These are phyloP conservation scores for Bipolaris cookei DNA, from an alignment of 2,329 filamentous ascomycete genomes.

Conservation along the genomic window DNA sequence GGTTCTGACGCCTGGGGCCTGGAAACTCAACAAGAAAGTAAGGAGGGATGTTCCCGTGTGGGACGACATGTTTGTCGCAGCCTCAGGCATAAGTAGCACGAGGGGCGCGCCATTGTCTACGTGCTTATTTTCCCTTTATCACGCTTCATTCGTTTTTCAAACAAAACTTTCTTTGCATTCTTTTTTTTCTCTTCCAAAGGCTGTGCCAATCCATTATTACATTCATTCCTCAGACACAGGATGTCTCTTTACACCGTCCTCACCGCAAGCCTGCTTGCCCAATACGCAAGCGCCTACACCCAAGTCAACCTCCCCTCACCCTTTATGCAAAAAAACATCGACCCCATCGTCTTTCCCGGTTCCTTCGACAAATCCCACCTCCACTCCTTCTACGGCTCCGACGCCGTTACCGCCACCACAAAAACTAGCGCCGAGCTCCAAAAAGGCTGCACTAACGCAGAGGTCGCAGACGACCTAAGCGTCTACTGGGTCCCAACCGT, in stretches of 20 bases:
- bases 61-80: not conserved
- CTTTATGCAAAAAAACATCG: constrained; percentile 56
- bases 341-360: constrained; percentile 54
- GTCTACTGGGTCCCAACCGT: constrained; percentile 57
- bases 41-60: constrained; percentile 3
- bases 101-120: not conserved
- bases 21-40: not conserved
- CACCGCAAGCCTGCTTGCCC: constrained; percentile 34
- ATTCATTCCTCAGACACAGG: constrained; percentile 33
- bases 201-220: constrained; percentile 16
- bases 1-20: constrained; percentile 11
- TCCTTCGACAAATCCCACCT: constrained; percentile 51
- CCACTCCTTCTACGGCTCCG: constrained; percentile 56
- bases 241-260: constrained; percentile 42
- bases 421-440: constrained; percentile 51
- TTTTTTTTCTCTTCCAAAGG: not conserved
- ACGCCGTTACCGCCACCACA: constrained; percentile 50
- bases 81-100: constrained; percentile 11
- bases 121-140: not conserved
- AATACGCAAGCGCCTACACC: constrained; percentile 43
- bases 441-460: constrained; percentile 53
- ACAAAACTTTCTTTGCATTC: constrained; percentile 5
- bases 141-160: constrained; percentile 11
- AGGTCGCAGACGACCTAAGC: constrained; percentile 58
- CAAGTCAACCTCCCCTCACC: constrained; percentile 40